Percentiles rank a stretch among this genome's conserved stretches.
Evolutionary conservation across 768 basidiomycete genomes (phyloP).

Genomic region (Boletus vinaceobasis): DNA sequence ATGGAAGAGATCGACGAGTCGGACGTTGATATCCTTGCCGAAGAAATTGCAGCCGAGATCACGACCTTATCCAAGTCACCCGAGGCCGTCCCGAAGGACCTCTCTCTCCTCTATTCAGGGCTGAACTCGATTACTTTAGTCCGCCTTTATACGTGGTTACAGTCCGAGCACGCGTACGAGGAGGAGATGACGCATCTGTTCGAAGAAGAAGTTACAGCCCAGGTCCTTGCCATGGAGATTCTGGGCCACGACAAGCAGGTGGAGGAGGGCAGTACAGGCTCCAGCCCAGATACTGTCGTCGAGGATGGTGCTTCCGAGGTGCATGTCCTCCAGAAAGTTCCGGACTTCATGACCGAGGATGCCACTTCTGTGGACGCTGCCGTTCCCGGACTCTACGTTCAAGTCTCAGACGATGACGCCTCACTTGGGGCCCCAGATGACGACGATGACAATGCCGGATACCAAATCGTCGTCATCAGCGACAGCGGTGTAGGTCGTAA

Average conservation of each 20-base stretch:
- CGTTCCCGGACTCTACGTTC: neutral
- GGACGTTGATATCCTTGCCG: slow-evolving; percentile 17
- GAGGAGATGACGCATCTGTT: slow-evolving; percentile 31
- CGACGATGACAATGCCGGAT: neutral
- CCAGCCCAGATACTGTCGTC: slow-evolving; percentile 10
- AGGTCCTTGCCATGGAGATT: slow-evolving; percentile 31
- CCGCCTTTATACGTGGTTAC: slow-evolving; percentile 31
- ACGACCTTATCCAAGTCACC: slow-evolving; percentile 28
- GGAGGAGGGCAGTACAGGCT: slow-evolving; percentile 3
- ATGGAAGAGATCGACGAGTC: slow-evolving; percentile 9
- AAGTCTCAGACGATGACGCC: neutral
- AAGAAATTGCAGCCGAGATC: slow-evolving; percentile 33
- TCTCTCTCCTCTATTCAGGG: slow-evolving; percentile 33
- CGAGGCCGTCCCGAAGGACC: slow-evolving; percentile 29
- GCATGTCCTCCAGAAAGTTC: slow-evolving; percentile 5
- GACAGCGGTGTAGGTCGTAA: slow-evolving; percentile 1
- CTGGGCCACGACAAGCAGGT: neutral
- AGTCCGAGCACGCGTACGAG: slow-evolving; percentile 30
- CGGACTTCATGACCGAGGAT: neutral
- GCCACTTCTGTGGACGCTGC: neutral
- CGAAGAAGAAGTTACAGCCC: slow-evolving; percentile 30
- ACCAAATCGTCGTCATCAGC: slow-evolving; percentile 9
- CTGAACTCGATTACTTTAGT: slow-evolving; percentile 31
- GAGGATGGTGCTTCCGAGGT: slow-evolving; percentile 8
- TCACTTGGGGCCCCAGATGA: neutral